These are phyloP conservation scores for Penicillium sp. DNA, from an alignment of 2,329 filamentous ascomycete species.

Conservation along the genomic window DNA sequence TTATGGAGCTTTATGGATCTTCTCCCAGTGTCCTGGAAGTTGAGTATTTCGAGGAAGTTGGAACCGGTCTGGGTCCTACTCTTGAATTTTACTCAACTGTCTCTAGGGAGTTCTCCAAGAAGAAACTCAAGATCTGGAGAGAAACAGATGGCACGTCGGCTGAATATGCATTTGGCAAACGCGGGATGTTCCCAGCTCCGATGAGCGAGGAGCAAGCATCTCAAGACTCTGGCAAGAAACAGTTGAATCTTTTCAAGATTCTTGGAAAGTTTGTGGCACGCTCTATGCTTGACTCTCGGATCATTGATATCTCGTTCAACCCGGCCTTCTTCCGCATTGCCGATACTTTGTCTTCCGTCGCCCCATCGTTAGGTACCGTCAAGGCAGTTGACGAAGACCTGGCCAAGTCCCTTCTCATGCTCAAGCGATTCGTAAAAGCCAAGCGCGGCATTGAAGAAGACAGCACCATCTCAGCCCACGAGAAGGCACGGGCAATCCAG, in stretches of 20 bases:
- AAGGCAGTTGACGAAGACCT: slow-evolving; percentile 85
- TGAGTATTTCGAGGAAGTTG: slow-evolving; percentile 98
- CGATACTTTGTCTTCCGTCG: slow-evolving; percentile 64
- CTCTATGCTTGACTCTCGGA: slow-evolving; percentile 96
- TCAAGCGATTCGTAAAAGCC: slow-evolving; percentile 80
- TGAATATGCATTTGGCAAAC: slow-evolving; percentile 80
- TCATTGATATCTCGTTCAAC: slow-evolving; percentile 97
- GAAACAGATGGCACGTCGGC: slow-evolving; percentile 75
- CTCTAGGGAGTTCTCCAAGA: slow-evolving; percentile 95
- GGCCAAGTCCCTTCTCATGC: slow-evolving; percentile 77
- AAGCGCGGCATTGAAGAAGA: slow-evolving; percentile 82
- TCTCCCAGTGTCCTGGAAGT: slow-evolving; percentile 95
- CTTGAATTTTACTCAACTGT: slow-evolving; percentile 98
- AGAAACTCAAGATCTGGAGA: slow-evolving; percentile 94
- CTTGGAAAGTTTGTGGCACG: slow-evolving; percentile 96
- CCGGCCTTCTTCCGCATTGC: slow-evolving; percentile 96
- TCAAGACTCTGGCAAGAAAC: slow-evolving; percentile 78
- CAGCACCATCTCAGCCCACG: slow-evolving; percentile 59
- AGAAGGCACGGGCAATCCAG: slow-evolving; percentile 70
- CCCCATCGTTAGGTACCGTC: slow-evolving; percentile 82
- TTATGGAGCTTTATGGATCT: slow-evolving; percentile 98
- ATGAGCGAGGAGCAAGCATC: slow-evolving; percentile 74
- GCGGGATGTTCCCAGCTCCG: slow-evolving; percentile 87
- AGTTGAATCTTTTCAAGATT: slow-evolving; percentile 84
- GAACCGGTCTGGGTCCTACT: slow-evolving; percentile 90